Base-by-base conservation (phyloP, 2,329 filamentous ascomycete genomes). In the Teratosphaeria gauchensis region DNA sequence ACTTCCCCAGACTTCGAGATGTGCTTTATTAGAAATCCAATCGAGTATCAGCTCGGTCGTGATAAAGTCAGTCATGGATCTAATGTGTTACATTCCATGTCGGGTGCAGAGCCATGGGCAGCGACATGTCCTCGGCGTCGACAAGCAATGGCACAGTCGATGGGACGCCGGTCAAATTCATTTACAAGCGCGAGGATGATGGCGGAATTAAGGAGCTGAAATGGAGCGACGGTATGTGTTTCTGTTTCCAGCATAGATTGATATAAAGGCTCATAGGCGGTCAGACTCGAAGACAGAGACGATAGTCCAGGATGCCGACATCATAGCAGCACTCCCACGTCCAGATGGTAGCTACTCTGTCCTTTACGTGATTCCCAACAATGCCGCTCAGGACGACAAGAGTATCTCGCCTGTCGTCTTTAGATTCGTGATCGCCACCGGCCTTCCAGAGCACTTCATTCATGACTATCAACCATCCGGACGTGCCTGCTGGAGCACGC, bases 101-200 rank as follows among this genome's bases (percentile, higher is more conserved):
- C n/a, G 42, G n/a, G 16, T 48, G 42, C 9, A 7, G 16, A 24
- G 42, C 42, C 16, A 48, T 6, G n/a, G 42, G 42, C 42, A 16
- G 38, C 38, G 42, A 48, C 2, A 48, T 48, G 42, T 19, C 42
- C 42, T 48, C 42, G 7, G n/a, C 42, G 9, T 48, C 8, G 16
- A 48, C 42, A 16, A 48, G 42, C 42, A 21, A 19, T 48, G 66
- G 66, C 35, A 57, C 64, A 21, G 57, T 68, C 42, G 65, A 70
- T 54, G 66, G 67, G 1, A 58, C 64, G 31, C 63, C 63, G 4
- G 66, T 63, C 33, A 68, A 58, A 9, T 66, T 68, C 62, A 65
- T 56, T 54, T 68, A 68, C 55, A 58, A 58, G n/a, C 58, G 63
- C 33, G 57, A 58, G 35, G 61, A 63, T 11, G 56, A 59, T 42